Base-by-base conservation (phyloP, 768 basidiomycete genomes). In the Boletellus ananas region DNA sequence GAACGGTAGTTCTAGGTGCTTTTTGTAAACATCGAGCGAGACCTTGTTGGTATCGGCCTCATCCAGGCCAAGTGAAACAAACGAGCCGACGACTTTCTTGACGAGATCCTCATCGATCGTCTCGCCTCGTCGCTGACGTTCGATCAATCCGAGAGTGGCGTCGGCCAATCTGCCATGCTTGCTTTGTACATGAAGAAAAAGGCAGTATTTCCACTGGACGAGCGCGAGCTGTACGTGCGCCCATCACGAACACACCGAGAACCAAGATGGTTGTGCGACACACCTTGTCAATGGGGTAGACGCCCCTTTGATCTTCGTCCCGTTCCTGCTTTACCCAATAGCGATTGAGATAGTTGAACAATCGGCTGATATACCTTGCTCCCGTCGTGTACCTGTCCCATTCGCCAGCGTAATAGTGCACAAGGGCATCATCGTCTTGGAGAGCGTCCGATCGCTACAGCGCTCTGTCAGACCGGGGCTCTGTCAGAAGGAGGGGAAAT, bases 261-360 rank as follows among this genome's bases (percentile, higher is more conserved):
- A 17, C 18, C 1, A 40, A 45, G 33, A 5, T 12, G 6, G 31
- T 23, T 31, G 45, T 29, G 34, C 5, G 21, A 72, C 86, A 63
- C 57, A 95, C 94, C 23, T 94, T 99, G 65, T 98, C 98, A 18
- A 99, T 90, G 1, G 84, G 85, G 72, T 97, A 98, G 18, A 97
- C 89, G 37, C 85, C 87, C 70, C 90, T 94, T 61, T 94, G 78
- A 14, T 96, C 96, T 68, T 98, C 95, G 60, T 98, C 95, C 63
- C 94, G 83, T 67, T 99, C 96, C 45, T 94, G 80, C 74, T 94
- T 95, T 38, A 99, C 95, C 96, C 96, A 99, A 71, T 98, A 94
- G 20, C 95, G 90, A 70, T 99, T 98, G 50, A 99, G 79, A 72
- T 98, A 98, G 3, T 92, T 94, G 75, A 98, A 98, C 33, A 99